Evolutionary conservation across 2,329 filamentous ascomycete species (phyloP), one percentile per base, ranked within the genome.

Genomic region (Mycosphaerella sp.): DNA sequence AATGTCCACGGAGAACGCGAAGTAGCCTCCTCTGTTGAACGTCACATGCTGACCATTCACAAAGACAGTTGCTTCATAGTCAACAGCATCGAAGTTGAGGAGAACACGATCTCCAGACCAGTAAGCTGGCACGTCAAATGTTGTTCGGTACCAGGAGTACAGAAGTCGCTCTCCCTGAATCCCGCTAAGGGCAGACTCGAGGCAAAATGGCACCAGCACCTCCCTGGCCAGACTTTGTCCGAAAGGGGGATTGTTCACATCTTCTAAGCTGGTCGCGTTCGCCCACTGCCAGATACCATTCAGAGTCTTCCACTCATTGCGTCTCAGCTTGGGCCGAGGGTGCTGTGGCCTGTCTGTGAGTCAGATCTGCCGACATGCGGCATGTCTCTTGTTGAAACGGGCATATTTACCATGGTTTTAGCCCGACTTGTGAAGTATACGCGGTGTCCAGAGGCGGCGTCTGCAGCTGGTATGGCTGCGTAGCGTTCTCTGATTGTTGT

Each of bases 71-170:
- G 78, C 78, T 44, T 81, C 74, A 55, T 83, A 83, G 58, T 84
- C 80, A n/a, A 83, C 79, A 2, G 80, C 80, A 13, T 79, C 79
- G 49, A 83, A 83, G 30, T 79, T 73, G 9, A 79, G 64, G 3
- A 82, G 58, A 0, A 80, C 66, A 1, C 70, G 70, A 43, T 77
- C 66, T 3, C 64, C 66, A 1, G 64, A 65, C 77, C 79, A 82
- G 13, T 63, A 59, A 0, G 63, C 57, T 0, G 79, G 75, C 0
- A 82, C 67, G 1, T 65, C 62, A 58, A 84, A 82, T 0, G 68
- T 69, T 0, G 75, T 79, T 39, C 72, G 70, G 55, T 67, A 66
- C 65, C 65, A 67, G 4, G 61, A 64, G 54, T 65, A 66, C 5
- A 60, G 42, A 12, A 57, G 48, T 41, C 59, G 49, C 32, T 55